Percentiles rank a stretch among this genome's conserved stretches.
These are phyloP conservation scores for Infundibulicybe gibba DNA, from an alignment of 768 basidiomycete genomes.

Conservation along the genomic window DNA sequence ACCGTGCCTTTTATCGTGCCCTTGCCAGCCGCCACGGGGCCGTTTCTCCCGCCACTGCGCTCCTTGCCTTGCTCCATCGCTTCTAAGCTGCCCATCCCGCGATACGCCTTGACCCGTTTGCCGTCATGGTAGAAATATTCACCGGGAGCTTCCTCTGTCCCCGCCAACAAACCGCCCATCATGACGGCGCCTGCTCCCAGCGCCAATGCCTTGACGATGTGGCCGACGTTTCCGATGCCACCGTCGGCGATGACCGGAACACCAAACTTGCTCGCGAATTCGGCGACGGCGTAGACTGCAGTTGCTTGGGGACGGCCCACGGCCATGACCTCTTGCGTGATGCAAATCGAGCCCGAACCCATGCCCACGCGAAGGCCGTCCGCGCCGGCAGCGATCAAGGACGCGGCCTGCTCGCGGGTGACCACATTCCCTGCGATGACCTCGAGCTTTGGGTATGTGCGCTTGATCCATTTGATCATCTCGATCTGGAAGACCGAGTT, in stretches of 20 bases:
- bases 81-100: conserved; percentile 97
- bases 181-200: conserved; percentile 95
- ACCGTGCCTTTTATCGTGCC: conserved; percentile 28
- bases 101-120: conserved; percentile 97
- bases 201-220: conserved; percentile 94
- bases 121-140: conserved; percentile 99
- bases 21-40: conserved; percentile 42
- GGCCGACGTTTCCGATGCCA: conserved; percentile 92
- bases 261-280: conserved; percentile 91
- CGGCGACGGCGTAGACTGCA: conserved; percentile 94
- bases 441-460: conserved; percentile 79
- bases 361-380: conserved; percentile 96
- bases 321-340: conserved; percentile 99
- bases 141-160: conserved; percentile 95
- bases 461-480: conserved; percentile 93
- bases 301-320: conserved; percentile 98
- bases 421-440: conserved; percentile 98
- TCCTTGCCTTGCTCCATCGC: conserved; percentile 81
- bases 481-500: conserved; percentile 93
- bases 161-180: conserved; percentile 97
- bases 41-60: conserved; percentile 35
- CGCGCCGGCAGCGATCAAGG: conserved; percentile 89
- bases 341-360: conserved; percentile 98
- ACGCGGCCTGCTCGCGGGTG: conserved; percentile 95
- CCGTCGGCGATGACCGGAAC: conserved; percentile 97